A percentile compares a stretch with the other conserved stretches of the same genome.
Conservation (phyloP, 805 yeast species). For the Candida ficus region DNA sequence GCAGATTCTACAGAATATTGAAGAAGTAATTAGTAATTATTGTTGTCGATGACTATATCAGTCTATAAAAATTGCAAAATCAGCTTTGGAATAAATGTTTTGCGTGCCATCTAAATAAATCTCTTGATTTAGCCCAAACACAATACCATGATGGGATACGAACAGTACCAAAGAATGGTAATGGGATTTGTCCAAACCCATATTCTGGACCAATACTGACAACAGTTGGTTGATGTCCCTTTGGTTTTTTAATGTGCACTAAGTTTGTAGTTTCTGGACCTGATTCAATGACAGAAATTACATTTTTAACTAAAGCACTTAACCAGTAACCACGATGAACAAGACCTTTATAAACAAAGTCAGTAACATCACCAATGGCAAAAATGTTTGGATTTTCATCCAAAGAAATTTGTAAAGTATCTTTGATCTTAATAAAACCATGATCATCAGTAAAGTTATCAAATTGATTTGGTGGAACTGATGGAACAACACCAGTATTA, state of each 20-base stretch:
- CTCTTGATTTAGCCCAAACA: neutral
- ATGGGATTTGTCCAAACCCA: neutral
- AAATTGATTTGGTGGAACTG: slow-evolving; percentile 10
- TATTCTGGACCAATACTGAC: neutral
- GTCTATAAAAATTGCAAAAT: neutral
- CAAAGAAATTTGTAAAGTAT: slow-evolving; percentile 6
- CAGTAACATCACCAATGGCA: slow-evolving; percentile 29
- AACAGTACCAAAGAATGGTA: neutral
- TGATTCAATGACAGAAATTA: slow-evolving; percentile 2
- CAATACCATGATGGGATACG: neutral
- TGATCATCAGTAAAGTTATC: neutral
- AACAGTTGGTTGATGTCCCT: neutral
- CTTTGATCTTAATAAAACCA: slow-evolving; percentile 10
- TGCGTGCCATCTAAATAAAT: neutral
- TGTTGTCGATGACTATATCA: too few species aligned
- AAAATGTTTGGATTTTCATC: slow-evolving; percentile 20
- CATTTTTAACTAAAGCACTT: slow-evolving; percentile 14
- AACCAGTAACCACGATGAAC: slow-evolving; percentile 9
- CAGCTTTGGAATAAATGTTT: slow-evolving; percentile 1
- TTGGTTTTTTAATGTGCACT: neutral
- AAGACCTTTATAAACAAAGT: slow-evolving; percentile 20
- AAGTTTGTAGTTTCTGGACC: neutral
- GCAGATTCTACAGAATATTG: too few species aligned
- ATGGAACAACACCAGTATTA: slow-evolving; percentile 9
- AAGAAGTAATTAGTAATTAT: too few species aligned